A percentile compares a stretch with the other conserved stretches of the same genome.
phyloP scores from a whole-genome alignment of 805 yeast species.

The Lipomyces chichibuensis region DNA sequence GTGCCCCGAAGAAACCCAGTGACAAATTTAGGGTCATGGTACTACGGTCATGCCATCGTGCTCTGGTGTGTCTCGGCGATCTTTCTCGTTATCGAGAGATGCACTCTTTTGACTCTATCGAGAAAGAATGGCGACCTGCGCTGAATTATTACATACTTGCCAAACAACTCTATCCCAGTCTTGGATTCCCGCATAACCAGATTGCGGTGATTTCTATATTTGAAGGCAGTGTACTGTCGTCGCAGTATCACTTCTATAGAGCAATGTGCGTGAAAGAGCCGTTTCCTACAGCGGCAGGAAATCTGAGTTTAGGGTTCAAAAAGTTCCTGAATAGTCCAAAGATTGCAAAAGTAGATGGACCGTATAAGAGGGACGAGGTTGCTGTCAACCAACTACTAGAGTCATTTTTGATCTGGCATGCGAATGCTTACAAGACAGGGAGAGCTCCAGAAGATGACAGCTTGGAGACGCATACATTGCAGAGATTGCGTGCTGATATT shows the following conservation, averaged over 20 bases:
- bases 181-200: conserved; percentile 36
- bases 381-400: conserved; percentile 10
- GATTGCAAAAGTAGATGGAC: conserved; percentile 7
- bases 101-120: conserved; percentile 17
- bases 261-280: conserved; percentile 31
- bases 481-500: conserved; percentile 9
- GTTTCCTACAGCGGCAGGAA: conserved; percentile 31
- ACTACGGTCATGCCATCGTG: conserved; percentile 25
- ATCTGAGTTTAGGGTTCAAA: conserved; percentile 29
- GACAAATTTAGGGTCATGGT: conserved; percentile 9
- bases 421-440: conserved; percentile 1
- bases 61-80: conserved; percentile 36
- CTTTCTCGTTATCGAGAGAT: conserved; percentile 36
- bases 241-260: conserved; percentile 35
- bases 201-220: conserved; percentile 33
- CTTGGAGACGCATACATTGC: conserved; percentile 5
- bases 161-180: conserved; percentile 25
- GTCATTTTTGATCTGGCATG: conserved; percentile 27
- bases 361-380: conserved; percentile 16
- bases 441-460: neutral
- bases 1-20: neutral
- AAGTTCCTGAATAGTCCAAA: conserved; percentile 20
- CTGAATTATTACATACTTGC: conserved; percentile 34
- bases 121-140: conserved; percentile 33
- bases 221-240: conserved; percentile 25